These are phyloP conservation scores for Aristolochia fimbriata DNA, from an alignment of 164 flowering plant genomes.

Conservation along the genomic window DNA sequence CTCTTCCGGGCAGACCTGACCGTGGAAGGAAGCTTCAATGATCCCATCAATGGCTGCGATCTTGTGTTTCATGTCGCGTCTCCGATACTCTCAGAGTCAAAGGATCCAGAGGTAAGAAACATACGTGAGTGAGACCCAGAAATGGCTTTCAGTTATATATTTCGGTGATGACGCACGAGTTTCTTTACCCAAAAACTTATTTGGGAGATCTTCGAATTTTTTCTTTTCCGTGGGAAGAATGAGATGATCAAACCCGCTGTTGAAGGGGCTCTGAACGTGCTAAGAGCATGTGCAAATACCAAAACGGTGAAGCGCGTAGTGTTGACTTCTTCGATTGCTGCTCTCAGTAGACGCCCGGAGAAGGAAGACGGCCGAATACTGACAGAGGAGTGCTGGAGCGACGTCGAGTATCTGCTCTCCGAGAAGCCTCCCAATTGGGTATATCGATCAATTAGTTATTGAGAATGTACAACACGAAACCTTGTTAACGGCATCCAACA, in stretches of 20 bases:
- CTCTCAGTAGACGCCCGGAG: conserved; percentile 41
- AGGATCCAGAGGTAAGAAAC: conserved; percentile 49
- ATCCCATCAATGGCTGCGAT: conserved; percentile 44
- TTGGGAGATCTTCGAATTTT: no score
- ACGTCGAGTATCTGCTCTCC: conserved; percentile 42
- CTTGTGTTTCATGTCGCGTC: conserved; percentile 70
- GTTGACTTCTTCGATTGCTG: conserved; percentile 66
- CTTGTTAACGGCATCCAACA: no score
- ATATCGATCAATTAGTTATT: background rate
- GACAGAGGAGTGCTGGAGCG: conserved; percentile 58
- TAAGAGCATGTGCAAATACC: conserved; percentile 49
- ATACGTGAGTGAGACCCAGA: no score
- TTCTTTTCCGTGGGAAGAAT: conserved; percentile 16
- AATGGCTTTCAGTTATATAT: no score
- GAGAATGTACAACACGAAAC: no score
- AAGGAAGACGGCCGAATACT: conserved; percentile 37
- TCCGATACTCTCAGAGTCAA: conserved; percentile 55
- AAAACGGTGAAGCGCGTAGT: conserved; percentile 56
- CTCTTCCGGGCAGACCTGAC: conserved; percentile 52
- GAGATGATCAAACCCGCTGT: conserved; percentile 81
- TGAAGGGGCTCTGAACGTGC: conserved; percentile 44
- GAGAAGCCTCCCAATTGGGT: conserved; percentile 79
- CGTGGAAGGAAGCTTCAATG: conserved; percentile 49
- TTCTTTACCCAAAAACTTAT: no score
- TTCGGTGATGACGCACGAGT: no score